A percentile compares a stretch with the other conserved stretches of the same genome.
phyloP scores from a whole-genome alignment of 805 yeast species.

The Monosporozyma unispora region DNA sequence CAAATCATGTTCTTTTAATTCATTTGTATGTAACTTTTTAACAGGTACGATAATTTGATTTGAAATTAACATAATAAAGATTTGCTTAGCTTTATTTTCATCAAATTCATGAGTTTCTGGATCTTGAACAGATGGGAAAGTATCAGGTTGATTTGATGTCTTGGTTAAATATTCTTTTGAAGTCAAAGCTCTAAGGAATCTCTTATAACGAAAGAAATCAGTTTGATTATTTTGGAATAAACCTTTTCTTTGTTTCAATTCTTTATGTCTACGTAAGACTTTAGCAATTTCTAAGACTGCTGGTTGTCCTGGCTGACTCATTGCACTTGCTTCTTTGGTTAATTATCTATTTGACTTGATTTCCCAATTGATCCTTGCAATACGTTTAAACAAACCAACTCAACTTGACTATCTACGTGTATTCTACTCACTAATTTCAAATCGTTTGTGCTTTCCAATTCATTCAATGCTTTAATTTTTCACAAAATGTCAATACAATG shows the following conservation, averaged over 20 bases:
- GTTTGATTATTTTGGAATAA: conserved; percentile 57
- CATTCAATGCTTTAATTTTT: neutral
- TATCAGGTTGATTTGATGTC: conserved; percentile 38
- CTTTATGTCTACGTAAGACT: conserved; percentile 53
- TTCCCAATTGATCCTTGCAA: too few species aligned
- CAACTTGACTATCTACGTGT: neutral
- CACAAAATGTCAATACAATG: neutral
- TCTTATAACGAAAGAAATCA: conserved; percentile 81
- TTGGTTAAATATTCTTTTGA: conserved; percentile 59
- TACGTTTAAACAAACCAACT: too few species aligned
- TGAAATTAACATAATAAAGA: conserved; percentile 61
- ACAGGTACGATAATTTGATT: conserved; percentile 70
- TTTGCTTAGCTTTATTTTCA: conserved; percentile 40
- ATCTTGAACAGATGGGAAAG: conserved; percentile 38
- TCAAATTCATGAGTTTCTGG: conserved; percentile 3
- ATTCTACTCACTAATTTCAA: neutral
- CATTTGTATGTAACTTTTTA: conserved; percentile 58
- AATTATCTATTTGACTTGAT: too few species aligned
- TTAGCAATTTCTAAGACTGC: conserved; percentile 50
- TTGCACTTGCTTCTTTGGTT: neutral
- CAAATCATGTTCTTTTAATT: conserved; percentile 53
- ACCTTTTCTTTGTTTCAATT: conserved; percentile 78
- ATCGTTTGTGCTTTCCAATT: too few species aligned
- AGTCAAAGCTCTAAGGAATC: conserved; percentile 69
- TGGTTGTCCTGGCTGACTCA: neutral